These are phyloP conservation scores for Mortierella sp. DNA, from an alignment of 371 early-diverging fungal genomes.

Conservation along the genomic window DNA sequence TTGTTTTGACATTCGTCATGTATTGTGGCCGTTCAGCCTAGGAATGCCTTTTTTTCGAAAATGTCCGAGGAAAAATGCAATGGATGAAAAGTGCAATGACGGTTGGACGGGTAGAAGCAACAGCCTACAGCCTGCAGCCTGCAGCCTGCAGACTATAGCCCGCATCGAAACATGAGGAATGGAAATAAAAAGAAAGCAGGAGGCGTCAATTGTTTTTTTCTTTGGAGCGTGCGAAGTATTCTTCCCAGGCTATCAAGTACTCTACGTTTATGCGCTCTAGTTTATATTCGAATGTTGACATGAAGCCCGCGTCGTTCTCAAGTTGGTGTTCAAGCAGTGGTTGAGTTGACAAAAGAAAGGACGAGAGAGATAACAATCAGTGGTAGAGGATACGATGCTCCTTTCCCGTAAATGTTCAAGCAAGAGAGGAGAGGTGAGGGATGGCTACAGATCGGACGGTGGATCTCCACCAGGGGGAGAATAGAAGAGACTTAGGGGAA, in stretches of 20 bases:
- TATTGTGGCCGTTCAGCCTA: not conserved
- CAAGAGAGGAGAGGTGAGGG: not conserved
- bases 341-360: too few relatives aligned
- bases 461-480: not conserved
- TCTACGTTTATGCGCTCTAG: too few relatives aligned
- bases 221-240: too few relatives aligned
- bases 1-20: not conserved
- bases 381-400: too few relatives aligned
- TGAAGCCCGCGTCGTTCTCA: too few relatives aligned
- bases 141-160: not conserved
- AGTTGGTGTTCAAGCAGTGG: too few relatives aligned
- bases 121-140: not conserved
- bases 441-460: not conserved
- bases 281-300: too few relatives aligned
- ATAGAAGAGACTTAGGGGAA: not conserved
- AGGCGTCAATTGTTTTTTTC: not conserved
- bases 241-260: not conserved
- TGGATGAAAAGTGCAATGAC: not conserved
- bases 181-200: not conserved
- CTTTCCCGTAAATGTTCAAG: not conserved
- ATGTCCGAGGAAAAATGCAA: not conserved
- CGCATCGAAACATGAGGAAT: not conserved
- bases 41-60: not conserved
- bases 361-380: too few relatives aligned
- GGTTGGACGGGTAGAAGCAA: not conserved